These are phyloP conservation scores for Amoeboaphelidium protococcarum DNA, from an alignment of 371 early-diverging fungal species.

Conservation along the genomic window DNA sequence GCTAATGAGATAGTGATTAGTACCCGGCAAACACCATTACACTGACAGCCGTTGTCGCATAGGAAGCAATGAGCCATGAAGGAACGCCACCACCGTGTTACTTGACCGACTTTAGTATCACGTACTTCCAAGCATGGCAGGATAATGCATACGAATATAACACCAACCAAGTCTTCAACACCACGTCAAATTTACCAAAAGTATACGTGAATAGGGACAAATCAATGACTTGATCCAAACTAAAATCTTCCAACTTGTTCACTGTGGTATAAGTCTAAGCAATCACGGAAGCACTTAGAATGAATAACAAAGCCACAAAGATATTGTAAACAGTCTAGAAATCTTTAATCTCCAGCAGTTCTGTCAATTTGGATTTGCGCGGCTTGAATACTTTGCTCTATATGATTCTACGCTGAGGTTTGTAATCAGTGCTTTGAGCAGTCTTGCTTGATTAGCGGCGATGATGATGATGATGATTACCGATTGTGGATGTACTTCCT, in stretches of 20 bases:
- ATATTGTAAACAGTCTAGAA: constrained; percentile 7
- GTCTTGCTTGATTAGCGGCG: no score
- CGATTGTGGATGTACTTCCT: no score
- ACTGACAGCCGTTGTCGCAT: constrained; percentile 3
- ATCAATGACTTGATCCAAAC: constrained; percentile 3
- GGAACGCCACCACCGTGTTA: constrained; percentile 2
- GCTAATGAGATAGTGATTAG: neutral
- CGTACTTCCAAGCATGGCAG: neutral
- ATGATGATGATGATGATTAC: no score
- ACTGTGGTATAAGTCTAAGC: constrained; percentile 2
- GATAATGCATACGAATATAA: neutral
- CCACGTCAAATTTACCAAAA: constrained; percentile 3
- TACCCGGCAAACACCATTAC: constrained; percentile 1
- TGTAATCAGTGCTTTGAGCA: no score
- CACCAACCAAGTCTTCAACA: constrained; percentile 1
- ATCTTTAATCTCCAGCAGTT: constrained; percentile 5
- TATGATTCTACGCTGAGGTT: no score
- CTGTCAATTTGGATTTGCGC: no score
- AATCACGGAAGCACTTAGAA: no score
- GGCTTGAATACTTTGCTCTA: no score
- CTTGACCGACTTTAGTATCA: constrained; percentile 2
- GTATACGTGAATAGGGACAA: constrained; percentile 2
- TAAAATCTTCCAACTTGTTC: constrained; percentile 3
- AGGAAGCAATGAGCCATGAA: constrained; percentile 2
- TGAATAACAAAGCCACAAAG: constrained; percentile 5